A percentile compares a stretch with the other conserved stretches of the same genome.
Evolutionary conservation across 179 eudicot species (phyloP).

Genomic region (Nepenthes alata): DNA sequence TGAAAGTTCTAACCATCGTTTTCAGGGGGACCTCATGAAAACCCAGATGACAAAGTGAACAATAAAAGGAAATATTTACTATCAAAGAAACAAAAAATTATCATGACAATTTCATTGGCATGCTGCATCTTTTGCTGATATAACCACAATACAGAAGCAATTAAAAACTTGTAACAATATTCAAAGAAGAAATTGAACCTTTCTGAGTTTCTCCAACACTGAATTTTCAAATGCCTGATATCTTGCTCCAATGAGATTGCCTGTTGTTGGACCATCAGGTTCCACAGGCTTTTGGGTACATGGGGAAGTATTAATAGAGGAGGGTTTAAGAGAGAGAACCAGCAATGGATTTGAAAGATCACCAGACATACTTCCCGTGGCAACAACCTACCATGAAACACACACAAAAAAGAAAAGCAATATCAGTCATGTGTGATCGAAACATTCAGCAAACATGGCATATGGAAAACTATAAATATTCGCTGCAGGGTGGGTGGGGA

Average conservation of each 20-base stretch:
- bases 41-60: no score
- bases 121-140: no score
- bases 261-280: conserved; percentile 23
- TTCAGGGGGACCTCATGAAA: no score
- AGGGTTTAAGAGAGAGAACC: conserved; percentile 57
- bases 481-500: no score
- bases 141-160: neutral
- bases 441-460: neutral
- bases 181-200: conserved; percentile 28
- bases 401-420: neutral
- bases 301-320: conserved; percentile 21
- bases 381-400: conserved; percentile 38
- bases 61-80: neutral
- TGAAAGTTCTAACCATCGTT: no score
- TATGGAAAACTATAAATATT: neutral
- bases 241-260: conserved; percentile 56
- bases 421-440: neutral
- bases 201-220: conserved; percentile 50
- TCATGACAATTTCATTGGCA: no score
- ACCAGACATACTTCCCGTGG: conserved; percentile 46
- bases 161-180: neutral
- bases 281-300: conserved; percentile 28
- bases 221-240: conserved; percentile 59
- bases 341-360: conserved; percentile 65
- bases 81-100: neutral